Evolutionary conservation across 768 basidiomycete species (phyloP), one percentile per base, ranked within the genome.

Genomic region (Heimioporus sp.): DNA sequence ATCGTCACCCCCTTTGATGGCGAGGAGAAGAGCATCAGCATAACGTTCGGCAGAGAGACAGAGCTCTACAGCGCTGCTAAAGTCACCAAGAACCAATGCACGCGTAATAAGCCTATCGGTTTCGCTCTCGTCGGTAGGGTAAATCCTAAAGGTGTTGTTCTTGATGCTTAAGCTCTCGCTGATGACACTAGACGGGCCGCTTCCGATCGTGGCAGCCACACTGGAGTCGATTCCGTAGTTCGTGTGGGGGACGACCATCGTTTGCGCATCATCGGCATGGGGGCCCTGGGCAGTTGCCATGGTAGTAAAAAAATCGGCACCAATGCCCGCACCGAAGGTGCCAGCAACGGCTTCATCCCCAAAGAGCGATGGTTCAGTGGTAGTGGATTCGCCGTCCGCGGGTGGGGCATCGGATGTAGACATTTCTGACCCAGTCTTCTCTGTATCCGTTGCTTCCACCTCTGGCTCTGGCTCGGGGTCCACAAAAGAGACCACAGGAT

Each of bases 71-170:
- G 97, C 96, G 15, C 85, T 87, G 60, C 83, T 80, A 57, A 98
- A 98, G 68, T 99, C 95, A n/a, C 97, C 96, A 10, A 98, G 76
- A 2, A 99, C 92, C 36, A 98, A 78, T 3, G 96, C 90, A 63
- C 92, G 92, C 2, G 96, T 97, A 58, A 98, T 80, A 15, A 99
- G 76, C 17, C 84, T 78, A 62, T 98, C 95, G 0, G 85, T 85
- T 55, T 96, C 90, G 10, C 86, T 86, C 69, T 96, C 94, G 38
- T 92, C 88, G 10, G 74, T 63, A 0, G 94, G 91, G 64, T 94
- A 96, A 57, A 98, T 95, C 70, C 79, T 85, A 79, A 99, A 99
- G 2, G 85, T 87, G 58, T 86, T 87, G 57, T 75, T 84, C 72
- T 89, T 93, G 63, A 86, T 68, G 2, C 71, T 76, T 41, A 63